Conservation (phyloP, 495 filamentous ascomycete genomes). For the Penicillium coffeae region DNA sequence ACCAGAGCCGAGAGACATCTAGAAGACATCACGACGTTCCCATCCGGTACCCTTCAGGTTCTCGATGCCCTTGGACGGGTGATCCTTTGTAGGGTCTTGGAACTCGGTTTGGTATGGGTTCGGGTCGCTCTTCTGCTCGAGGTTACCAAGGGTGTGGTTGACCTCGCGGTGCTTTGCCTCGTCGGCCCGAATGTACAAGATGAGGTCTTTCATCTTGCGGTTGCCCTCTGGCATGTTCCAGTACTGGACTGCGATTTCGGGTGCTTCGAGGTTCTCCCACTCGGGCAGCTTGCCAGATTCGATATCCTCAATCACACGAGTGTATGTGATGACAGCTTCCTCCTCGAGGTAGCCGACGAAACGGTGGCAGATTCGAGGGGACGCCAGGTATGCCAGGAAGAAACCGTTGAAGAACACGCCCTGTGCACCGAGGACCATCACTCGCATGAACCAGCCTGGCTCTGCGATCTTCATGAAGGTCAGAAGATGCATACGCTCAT, state of each 20-base stretch:
- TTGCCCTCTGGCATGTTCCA: constrained; percentile 89
- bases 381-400: constrained; percentile 85
- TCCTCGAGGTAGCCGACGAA: constrained; percentile 98
- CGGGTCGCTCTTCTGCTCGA: constrained; percentile 76
- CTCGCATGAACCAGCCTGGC: constrained; percentile 82
- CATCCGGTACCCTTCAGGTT: constrained; percentile 68
- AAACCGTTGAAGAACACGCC: constrained; percentile 93
- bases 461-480: constrained; percentile 92
- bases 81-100: constrained; percentile 57
- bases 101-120: constrained; percentile 85
- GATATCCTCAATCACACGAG: constrained; percentile 77
- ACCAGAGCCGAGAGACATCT: neutral
- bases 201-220: constrained; percentile 77
- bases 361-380: constrained; percentile 84
- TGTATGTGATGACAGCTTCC: constrained; percentile 95
- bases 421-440: constrained; percentile 79
- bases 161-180: constrained; percentile 97
- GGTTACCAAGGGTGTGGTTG: constrained; percentile 88
- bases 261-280: constrained; percentile 76
- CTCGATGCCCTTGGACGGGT: constrained; percentile 68
- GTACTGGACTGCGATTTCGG: constrained; percentile 83
- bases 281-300: constrained; percentile 77
- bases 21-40: constrained; percentile 73
- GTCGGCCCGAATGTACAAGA: constrained; percentile 87
- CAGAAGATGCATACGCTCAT: constrained; percentile 94